Evolutionary conservation across 2,329 filamentous ascomycete genomes (phyloP).

Genomic region (Cladosporium sp.): DNA sequence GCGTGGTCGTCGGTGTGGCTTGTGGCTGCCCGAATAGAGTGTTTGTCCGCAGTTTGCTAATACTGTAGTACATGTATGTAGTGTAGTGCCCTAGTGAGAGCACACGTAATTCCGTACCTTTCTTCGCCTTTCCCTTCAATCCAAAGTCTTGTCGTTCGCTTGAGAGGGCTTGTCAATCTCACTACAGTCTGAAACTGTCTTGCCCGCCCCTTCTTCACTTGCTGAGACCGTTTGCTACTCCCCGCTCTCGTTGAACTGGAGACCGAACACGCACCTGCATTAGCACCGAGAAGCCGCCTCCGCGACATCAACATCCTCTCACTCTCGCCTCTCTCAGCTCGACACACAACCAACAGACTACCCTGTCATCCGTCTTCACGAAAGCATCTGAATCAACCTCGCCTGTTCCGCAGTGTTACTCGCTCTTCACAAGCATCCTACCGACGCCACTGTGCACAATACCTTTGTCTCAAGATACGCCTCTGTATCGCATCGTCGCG

Average conservation of each 20-base stretch:
- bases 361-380: too few species aligned
- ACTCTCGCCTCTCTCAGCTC: too few species aligned
- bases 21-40: too few species aligned
- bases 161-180: background rate
- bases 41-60: too few species aligned
- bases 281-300: background rate
- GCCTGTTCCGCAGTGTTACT: background rate
- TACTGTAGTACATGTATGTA: too few species aligned
- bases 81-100: too few species aligned
- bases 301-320: background rate
- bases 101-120: too few species aligned
- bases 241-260: conserved; percentile 10
- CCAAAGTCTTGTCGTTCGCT: background rate
- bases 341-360: background rate
- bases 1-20: too few species aligned
- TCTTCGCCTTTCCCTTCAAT: too few species aligned
- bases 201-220: conserved; percentile 1
- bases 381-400: conserved; percentile 1
- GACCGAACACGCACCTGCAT: conserved; percentile 10
- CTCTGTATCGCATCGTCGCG: background rate
- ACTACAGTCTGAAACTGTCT: background rate
- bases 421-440: background rate
- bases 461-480: too few species aligned
- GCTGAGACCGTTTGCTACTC: background rate
- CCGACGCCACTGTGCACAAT: background rate